A percentile compares a stretch with the other conserved stretches of the same genome.
These are phyloP conservation scores for Metschnikowia aberdeeniae DNA, from an alignment of 805 yeast genomes.

Conservation along the genomic window DNA sequence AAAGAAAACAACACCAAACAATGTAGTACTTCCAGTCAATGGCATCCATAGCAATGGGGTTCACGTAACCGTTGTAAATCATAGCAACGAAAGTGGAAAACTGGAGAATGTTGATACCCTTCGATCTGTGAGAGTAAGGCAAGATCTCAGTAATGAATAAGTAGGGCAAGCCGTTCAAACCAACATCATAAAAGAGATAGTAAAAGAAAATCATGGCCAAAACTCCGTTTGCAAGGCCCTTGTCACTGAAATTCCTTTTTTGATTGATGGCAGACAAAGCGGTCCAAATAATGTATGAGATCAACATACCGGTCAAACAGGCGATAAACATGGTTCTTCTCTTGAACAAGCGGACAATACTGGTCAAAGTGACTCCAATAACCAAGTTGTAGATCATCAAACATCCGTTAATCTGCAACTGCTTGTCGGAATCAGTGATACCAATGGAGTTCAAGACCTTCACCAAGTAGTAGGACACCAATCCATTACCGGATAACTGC, in stretches of 20 bases:
- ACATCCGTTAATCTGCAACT: constrained; percentile 49
- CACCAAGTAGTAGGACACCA: constrained; percentile 48
- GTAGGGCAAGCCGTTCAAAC: constrained; percentile 44
- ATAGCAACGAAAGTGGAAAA: constrained; percentile 18
- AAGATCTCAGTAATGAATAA: constrained; percentile 43
- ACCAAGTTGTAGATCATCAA: constrained; percentile 31
- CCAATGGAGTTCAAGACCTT: constrained; percentile 52
- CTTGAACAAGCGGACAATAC: constrained; percentile 23
- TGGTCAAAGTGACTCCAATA: constrained; percentile 20
- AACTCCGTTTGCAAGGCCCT: constrained; percentile 42
- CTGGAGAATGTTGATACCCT: constrained; percentile 34
- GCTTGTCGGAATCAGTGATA: constrained; percentile 36
- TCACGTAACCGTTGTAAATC: constrained; percentile 23
- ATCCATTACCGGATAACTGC: constrained; percentile 51
- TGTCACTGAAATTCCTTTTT: constrained; percentile 37
- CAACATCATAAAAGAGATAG: constrained; percentile 40
- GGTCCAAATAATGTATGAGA: constrained; percentile 42
- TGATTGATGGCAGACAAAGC: constrained; percentile 42
- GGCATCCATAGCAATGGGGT: constrained; percentile 36
- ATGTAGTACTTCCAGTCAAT: constrained; percentile 44
- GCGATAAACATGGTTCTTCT: constrained; percentile 36
- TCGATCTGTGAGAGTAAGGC: constrained; percentile 38
- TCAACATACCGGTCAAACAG: constrained; percentile 34
- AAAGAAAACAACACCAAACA: constrained; percentile 31
- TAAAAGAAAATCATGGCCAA: constrained; percentile 49